Evolutionary conservation across 2,329 filamentous ascomycete species (phyloP).

Genomic region (Blastomyces emzantsi): DNA sequence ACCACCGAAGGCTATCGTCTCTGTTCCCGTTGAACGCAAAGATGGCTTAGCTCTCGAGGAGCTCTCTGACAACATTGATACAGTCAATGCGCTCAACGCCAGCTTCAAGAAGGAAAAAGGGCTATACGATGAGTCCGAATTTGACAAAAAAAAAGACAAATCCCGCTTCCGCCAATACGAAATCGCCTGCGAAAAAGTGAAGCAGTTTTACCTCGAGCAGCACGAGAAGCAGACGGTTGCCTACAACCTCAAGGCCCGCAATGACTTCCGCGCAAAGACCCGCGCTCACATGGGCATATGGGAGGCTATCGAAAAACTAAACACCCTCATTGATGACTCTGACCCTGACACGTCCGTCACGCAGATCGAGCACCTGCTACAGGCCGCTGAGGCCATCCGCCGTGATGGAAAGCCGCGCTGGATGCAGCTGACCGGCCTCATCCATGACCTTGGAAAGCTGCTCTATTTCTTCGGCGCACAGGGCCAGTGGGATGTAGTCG

Average conservation of each 20-base stretch:
- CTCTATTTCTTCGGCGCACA: constrained; percentile 56
- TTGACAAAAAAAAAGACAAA: constrained; percentile 70
- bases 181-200: constrained; percentile 72
- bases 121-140: constrained; percentile 51
- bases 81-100: constrained; percentile 52
- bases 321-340: constrained; percentile 82
- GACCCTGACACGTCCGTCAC: constrained; percentile 81
- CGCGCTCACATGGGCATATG: constrained; percentile 75
- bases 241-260: constrained; percentile 75
- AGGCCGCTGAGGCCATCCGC: constrained; percentile 81
- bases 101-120: constrained; percentile 37
- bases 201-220: constrained; percentile 71
- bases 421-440: constrained; percentile 43
- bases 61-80: constrained; percentile 47
- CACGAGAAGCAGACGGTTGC: constrained; percentile 51
- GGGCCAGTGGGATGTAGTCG: constrained; percentile 90
- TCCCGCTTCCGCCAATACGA: constrained; percentile 73
- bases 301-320: constrained; percentile 87
- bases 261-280: constrained; percentile 56
- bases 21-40: neutral
- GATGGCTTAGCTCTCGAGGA: constrained; percentile 12
- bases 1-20: constrained; percentile 10
- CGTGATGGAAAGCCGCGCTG: constrained; percentile 52
- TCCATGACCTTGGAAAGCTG: constrained; percentile 40
- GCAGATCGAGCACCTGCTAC: constrained; percentile 83